Percentiles rank a stretch among this genome's conserved stretches.
Conservation (phyloP, 108 stramenopile species). For the Cyclotella atomus region DNA sequence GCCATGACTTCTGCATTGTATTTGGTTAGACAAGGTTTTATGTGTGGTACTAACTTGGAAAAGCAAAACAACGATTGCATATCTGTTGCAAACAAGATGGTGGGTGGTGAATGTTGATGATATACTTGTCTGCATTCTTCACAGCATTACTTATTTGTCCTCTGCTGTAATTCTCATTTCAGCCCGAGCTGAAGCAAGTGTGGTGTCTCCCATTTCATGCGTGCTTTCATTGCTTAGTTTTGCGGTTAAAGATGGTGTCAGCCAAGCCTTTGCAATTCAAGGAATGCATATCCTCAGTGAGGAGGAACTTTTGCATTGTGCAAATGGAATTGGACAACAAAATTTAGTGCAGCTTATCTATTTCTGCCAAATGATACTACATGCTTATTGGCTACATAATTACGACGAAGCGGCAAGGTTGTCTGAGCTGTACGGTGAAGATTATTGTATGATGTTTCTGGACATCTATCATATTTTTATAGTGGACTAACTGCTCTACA, state of each 20-base stretch:
- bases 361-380: neutral
- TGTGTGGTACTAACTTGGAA: neutral
- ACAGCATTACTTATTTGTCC: neutral
- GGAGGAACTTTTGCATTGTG: neutral
- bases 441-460: conserved; percentile 6
- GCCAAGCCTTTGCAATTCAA: neutral
- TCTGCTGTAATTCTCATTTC: neutral
- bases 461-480: conserved; percentile 14
- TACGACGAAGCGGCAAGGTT: neutral
- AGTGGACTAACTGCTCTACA: conserved; percentile 9
- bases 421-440: neutral
- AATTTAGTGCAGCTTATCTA: neutral
- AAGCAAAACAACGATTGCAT: neutral
- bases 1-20: neutral
- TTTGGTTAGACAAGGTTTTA: neutral
- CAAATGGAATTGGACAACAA: neutral
- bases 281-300: neutral
- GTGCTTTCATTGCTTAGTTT: neutral
- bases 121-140: no score
- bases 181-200: conserved; percentile 4
- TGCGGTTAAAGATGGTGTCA: neutral
- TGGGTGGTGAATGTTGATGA: no score
- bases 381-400: conserved; percentile 4
- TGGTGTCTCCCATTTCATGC: neutral
- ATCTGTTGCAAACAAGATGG: conserved; percentile 5